Conservation (phyloP, 176 grass and related monocot species). For the Eragrostis curvula region DNA sequence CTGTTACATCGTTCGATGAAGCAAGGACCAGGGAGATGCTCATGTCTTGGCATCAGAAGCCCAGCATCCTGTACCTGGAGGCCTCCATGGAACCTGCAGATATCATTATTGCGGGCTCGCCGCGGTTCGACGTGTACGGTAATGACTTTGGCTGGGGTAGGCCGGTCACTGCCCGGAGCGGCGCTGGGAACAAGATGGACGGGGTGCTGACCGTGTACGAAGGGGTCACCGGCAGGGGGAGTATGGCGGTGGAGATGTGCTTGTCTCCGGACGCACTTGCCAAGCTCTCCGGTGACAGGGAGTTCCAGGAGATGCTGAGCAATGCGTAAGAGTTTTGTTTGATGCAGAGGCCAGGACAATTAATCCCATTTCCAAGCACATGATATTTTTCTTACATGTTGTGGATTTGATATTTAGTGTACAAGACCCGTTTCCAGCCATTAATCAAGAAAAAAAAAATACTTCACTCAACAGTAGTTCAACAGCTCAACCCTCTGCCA, state of each 20-base stretch:
- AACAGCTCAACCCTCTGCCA: too few species aligned
- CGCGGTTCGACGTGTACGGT: conserved; percentile 29
- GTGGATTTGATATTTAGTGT: too few species aligned
- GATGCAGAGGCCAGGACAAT: too few species aligned
- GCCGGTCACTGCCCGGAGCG: conserved; percentile 31
- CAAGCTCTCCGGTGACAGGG: background rate
- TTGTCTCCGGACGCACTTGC: background rate
- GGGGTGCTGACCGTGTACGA: background rate
- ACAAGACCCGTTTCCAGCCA: too few species aligned
- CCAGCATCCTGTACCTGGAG: background rate
- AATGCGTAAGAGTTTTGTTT: too few species aligned
- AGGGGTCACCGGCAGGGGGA: background rate
- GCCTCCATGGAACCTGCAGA: background rate
- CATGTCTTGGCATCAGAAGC: background rate
- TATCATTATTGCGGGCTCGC: conserved; percentile 14
- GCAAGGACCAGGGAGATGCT: background rate
- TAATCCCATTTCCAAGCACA: too few species aligned
- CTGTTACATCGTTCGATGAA: conserved; percentile 10
- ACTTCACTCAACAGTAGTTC: too few species aligned
- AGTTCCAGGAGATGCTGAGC: too few species aligned
- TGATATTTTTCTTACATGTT: too few species aligned
- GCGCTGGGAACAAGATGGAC: conserved; percentile 26
- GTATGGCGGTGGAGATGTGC: background rate
- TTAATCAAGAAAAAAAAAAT: too few species aligned
- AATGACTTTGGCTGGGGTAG: conserved; percentile 43